Evolutionary conservation across 805 yeast genomes (phyloP).

Genomic region (Saccharomycopsis javanensis): DNA sequence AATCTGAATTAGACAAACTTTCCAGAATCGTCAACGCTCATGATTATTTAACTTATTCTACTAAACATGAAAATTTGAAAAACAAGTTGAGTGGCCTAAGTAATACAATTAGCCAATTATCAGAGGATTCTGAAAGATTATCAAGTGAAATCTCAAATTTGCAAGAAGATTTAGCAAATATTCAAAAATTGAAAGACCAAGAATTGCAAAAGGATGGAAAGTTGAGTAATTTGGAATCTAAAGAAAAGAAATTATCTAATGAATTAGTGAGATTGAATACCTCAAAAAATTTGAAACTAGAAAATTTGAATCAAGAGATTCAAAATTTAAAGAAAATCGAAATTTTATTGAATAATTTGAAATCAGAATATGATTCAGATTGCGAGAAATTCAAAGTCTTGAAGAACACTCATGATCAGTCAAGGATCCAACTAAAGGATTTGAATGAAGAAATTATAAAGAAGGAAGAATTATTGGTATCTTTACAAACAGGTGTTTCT

Average conservation of each 20-base stretch:
- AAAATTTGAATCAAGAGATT: conserved; percentile 48
- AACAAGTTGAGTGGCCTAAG: conserved; percentile 35
- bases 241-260: conserved; percentile 49
- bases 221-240: conserved; percentile 47
- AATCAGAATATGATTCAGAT: conserved; percentile 29
- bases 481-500: conserved; percentile 83
- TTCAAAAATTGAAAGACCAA: conserved; percentile 42
- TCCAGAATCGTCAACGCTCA: conserved; percentile 69
- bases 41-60: conserved; percentile 43
- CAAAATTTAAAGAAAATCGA: conserved; percentile 29
- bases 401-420: conserved; percentile 36
- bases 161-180: conserved; percentile 48
- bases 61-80: conserved; percentile 35
- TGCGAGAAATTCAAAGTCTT: conserved; percentile 30
- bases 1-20: conserved; percentile 67
- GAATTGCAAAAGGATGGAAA: conserved; percentile 54
- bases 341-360: conserved; percentile 28
- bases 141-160: conserved; percentile 47
- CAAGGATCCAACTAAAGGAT: conserved; percentile 35
- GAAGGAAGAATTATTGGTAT: conserved; percentile 72
- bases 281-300: conserved; percentile 44
- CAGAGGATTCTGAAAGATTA: conserved; percentile 36
- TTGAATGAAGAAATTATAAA: conserved; percentile 40
- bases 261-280: conserved; percentile 62
- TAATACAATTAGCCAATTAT: conserved; percentile 32